These are phyloP conservation scores for Keithomyces neogunnii DNA, from an alignment of 2,329 filamentous ascomycete genomes.

Conservation along the genomic window DNA sequence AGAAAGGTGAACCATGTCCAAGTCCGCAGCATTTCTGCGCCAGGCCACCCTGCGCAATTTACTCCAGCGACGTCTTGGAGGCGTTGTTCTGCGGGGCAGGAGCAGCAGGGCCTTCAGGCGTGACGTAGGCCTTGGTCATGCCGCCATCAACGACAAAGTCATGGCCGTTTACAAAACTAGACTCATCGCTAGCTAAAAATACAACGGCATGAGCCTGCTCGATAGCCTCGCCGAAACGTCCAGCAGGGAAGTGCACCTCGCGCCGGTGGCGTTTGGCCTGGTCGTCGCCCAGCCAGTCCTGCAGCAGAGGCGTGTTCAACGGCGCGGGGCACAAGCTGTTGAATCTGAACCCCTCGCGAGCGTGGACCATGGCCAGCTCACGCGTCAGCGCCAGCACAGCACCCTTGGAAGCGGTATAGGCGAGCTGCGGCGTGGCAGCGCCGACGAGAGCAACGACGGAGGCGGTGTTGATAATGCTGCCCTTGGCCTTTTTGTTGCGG, in stretches of 20 bases:
- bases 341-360: slow-evolving; percentile 80
- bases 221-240: slow-evolving; percentile 85
- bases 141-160: slow-evolving; percentile 96
- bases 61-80: slow-evolving; percentile 36
- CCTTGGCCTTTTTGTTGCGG: slow-evolving; percentile 67
- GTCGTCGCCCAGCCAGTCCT: slow-evolving; percentile 91
- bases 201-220: slow-evolving; percentile 87
- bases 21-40: neutral
- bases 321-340: slow-evolving; percentile 87
- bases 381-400: slow-evolving; percentile 84
- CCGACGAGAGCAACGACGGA: slow-evolving; percentile 83
- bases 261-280: slow-evolving; percentile 69
- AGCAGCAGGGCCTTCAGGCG: slow-evolving; percentile 49
- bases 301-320: slow-evolving; percentile 82
- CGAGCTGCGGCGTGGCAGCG: slow-evolving; percentile 78
- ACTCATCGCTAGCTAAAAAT: slow-evolving; percentile 81
- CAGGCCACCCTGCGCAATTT: neutral
- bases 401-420: slow-evolving; percentile 91
- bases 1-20: neutral
- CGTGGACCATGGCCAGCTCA: slow-evolving; percentile 86
- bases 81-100: slow-evolving; percentile 53
- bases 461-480: slow-evolving; percentile 86
- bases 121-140: slow-evolving; percentile 87
- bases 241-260: slow-evolving; percentile 82
- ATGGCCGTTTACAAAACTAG: slow-evolving; percentile 80